phyloP scores from a whole-genome alignment of 192 early-diverging fungal genomes.

The Coemansia sp. region DNA sequence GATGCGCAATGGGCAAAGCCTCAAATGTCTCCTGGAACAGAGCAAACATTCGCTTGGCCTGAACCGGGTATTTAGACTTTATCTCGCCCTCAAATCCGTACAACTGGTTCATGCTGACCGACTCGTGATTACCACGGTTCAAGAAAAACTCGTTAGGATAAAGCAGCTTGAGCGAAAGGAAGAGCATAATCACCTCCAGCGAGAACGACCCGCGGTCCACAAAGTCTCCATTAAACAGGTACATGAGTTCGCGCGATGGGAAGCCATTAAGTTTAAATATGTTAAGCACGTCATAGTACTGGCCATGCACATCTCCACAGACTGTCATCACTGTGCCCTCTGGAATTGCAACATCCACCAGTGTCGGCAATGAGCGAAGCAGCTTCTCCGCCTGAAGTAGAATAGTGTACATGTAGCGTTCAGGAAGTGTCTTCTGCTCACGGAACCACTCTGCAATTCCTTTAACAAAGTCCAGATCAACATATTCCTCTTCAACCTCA shows the following conservation, averaged over 20 bases:
- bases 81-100: constrained; percentile 99
- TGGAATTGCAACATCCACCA: constrained; percentile 85
- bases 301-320: constrained; percentile 98
- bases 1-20: constrained; percentile 86
- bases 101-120: constrained; percentile 97
- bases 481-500: constrained; percentile 62
- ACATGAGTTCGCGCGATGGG: constrained; percentile 78
- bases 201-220: constrained; percentile 98
- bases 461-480: constrained; percentile 79
- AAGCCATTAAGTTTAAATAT: constrained; percentile 93
- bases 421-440: constrained; percentile 87
- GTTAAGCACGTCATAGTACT: constrained; percentile 96
- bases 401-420: constrained; percentile 84
- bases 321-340: constrained; percentile 73
- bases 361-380: constrained; percentile 72
- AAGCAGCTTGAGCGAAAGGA: constrained; percentile 87
- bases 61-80: constrained; percentile 77
- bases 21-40: constrained; percentile 95
- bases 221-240: constrained; percentile 98
- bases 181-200: constrained; percentile 89
- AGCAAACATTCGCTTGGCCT: constrained; percentile 83
- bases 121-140: constrained; percentile 97
- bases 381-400: constrained; percentile 72
- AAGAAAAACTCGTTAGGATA: constrained; percentile 84
- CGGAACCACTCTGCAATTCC: constrained; percentile 76